A percentile compares a stretch with the other conserved stretches of the same genome.
Conservation (phyloP, 1,284 basidiomycete genomes). For the Ganoderma boninense region DNA sequence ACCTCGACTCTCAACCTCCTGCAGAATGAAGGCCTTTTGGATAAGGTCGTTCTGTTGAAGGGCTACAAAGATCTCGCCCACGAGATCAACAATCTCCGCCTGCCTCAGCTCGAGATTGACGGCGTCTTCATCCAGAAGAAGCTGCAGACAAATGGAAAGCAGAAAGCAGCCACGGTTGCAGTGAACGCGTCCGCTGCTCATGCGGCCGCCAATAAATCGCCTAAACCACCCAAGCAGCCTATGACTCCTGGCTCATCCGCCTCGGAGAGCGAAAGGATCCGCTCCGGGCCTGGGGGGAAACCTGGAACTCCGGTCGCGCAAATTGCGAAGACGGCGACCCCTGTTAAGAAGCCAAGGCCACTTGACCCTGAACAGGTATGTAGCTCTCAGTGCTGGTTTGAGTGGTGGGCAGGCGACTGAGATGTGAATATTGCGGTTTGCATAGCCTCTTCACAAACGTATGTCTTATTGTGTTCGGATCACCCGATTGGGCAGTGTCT, state of each 20-base stretch:
- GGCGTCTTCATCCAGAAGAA: constrained; percentile 59
- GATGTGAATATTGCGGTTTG: not conserved
- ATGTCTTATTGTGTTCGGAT: constrained; percentile 19
- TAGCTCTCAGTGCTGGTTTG: not conserved
- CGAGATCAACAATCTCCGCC: constrained; percentile 52
- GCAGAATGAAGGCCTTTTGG: constrained; percentile 55
- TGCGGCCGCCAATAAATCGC: constrained; percentile 25
- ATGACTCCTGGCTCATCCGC: constrained; percentile 25
- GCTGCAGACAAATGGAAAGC: constrained; percentile 40
- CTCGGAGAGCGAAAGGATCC: constrained; percentile 37
- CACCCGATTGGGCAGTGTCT: not conserved
- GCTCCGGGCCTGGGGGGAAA: constrained; percentile 18
- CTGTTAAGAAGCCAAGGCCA: constrained; percentile 21
- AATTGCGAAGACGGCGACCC: constrained; percentile 19
- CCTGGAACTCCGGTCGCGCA: constrained; percentile 26
- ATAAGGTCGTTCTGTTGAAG: constrained; percentile 60
- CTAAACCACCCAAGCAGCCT: constrained; percentile 26
- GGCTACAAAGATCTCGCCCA: constrained; percentile 56
- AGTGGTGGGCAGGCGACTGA: not conserved
- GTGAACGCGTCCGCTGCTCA: constrained; percentile 18
- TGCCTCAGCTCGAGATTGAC: constrained; percentile 52
- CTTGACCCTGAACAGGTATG: constrained; percentile 36
- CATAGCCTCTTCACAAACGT: constrained; percentile 46
- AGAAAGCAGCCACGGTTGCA: constrained; percentile 24
- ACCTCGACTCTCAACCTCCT: constrained; percentile 55